phyloP scores from a whole-genome alignment of 2,329 filamentous ascomycete species.

The Trichoderma sp. region DNA sequence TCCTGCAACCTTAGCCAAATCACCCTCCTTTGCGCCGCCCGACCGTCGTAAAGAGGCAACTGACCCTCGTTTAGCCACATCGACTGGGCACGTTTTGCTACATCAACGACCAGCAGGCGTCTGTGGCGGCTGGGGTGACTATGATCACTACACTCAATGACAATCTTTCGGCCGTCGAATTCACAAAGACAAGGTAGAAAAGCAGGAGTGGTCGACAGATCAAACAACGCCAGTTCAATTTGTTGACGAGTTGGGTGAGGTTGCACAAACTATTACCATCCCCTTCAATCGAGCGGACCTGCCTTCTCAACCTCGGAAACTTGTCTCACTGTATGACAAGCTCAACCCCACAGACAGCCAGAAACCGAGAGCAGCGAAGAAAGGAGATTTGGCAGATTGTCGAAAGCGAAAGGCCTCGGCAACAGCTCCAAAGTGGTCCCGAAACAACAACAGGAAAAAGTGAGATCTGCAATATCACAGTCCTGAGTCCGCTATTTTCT shows the following conservation, averaged over 20 bases:
- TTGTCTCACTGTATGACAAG: no score
- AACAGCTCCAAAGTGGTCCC: no score
- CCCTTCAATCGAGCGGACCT: no score
- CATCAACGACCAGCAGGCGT: conserved; percentile 15
- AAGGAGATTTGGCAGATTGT: no score
- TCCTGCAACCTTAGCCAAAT: conserved; percentile 1
- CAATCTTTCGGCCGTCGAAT: conserved; percentile 16
- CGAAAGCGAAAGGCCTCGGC: no score
- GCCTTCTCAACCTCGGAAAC: no score
- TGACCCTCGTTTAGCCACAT: conserved; percentile 6
- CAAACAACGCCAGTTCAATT: background rate
- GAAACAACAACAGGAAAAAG: no score
- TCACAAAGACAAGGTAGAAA: conserved; percentile 10
- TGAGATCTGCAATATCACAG: no score
- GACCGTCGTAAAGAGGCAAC: background rate
- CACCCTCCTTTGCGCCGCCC: conserved; percentile 11
- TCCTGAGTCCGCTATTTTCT: no score
- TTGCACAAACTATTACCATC: background rate
- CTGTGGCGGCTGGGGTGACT: conserved; percentile 20
- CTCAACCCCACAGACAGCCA: no score
- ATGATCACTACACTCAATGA: conserved; percentile 14
- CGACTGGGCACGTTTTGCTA: conserved; percentile 13
- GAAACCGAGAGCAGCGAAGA: no score
- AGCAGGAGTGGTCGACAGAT: conserved; percentile 4
- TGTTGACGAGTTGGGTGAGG: background rate